These are phyloP conservation scores for Kwoniella newhampshirensis DNA, from an alignment of 768 basidiomycete genomes.

Conservation along the genomic window DNA sequence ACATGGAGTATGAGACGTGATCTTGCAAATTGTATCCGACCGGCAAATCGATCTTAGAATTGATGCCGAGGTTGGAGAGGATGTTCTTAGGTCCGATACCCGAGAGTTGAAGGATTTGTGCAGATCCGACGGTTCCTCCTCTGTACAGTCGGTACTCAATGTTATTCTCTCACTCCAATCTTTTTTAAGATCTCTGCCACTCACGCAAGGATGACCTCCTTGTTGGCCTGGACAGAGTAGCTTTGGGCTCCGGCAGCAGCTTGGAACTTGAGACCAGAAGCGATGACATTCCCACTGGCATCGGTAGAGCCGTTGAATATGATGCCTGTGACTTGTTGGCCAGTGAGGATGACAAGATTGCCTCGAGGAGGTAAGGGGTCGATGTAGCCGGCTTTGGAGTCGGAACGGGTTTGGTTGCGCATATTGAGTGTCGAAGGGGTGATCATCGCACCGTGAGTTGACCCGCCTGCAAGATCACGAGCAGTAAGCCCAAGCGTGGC, in stretches of 20 bases:
- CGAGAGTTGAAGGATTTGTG: slow-evolving; percentile 64
- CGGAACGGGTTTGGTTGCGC: slow-evolving; percentile 65
- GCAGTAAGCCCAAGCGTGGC: slow-evolving; percentile 29
- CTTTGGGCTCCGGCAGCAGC: slow-evolving; percentile 45
- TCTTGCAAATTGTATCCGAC: slow-evolving; percentile 75
- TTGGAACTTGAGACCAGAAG: slow-evolving; percentile 61
- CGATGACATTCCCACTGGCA: slow-evolving; percentile 53
- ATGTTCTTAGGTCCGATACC: slow-evolving; percentile 71
- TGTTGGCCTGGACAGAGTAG: slow-evolving; percentile 60
- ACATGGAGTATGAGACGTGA: slow-evolving; percentile 57
- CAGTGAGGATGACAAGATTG: slow-evolving; percentile 66
- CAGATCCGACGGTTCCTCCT: slow-evolving; percentile 57
- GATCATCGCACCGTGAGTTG: slow-evolving; percentile 54
- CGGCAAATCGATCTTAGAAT: slow-evolving; percentile 64
- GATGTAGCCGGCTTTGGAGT: slow-evolving; percentile 66
- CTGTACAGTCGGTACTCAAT: slow-evolving; percentile 35
- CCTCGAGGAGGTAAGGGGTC: slow-evolving; percentile 64
- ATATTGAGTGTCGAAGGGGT: slow-evolving; percentile 65
- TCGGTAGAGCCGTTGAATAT: slow-evolving; percentile 54
- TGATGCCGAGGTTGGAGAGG: slow-evolving; percentile 60
- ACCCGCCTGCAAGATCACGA: slow-evolving; percentile 57
- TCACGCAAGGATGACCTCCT: slow-evolving; percentile 61
- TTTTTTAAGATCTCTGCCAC: slow-evolving; percentile 4
- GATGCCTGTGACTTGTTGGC: slow-evolving; percentile 63
- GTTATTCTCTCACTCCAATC: not conserved